phyloP scores from a whole-genome alignment of 208 protist species.

The Blastocrithidia nonstop region DNA sequence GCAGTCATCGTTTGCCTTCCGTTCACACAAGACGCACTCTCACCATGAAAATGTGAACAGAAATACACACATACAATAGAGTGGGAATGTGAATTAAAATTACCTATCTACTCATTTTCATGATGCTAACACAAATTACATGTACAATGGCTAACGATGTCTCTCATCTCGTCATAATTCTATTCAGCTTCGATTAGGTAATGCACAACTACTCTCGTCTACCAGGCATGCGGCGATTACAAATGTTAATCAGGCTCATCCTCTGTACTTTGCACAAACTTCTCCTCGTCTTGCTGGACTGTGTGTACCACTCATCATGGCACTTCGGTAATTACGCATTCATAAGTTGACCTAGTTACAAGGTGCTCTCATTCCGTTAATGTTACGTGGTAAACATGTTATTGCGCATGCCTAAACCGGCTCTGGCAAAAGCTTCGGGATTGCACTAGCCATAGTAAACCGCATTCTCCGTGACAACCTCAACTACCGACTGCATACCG shows the following conservation, averaged over 20 bases:
- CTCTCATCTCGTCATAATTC: conserved; percentile 31
- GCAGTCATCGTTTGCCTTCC: too few relatives aligned
- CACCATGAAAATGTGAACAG: too few relatives aligned
- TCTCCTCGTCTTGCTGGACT: conserved; percentile 51
- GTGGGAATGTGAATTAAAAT: too few relatives aligned
- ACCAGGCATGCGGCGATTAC: conserved; percentile 31
- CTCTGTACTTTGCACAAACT: conserved; percentile 71
- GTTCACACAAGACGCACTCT: too few relatives aligned
- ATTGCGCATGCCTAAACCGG: conserved; percentile 82
- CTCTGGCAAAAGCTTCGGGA: conserved; percentile 82
- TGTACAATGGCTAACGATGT: not conserved
- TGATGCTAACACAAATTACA: too few relatives aligned
- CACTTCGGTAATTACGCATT: conserved; percentile 57
- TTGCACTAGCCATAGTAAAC: conserved; percentile 72
- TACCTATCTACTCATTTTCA: too few relatives aligned
- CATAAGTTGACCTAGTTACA: conserved; percentile 66
- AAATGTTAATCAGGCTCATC: conserved; percentile 70
- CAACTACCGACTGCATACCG: conserved; percentile 80
- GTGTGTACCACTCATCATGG: conserved; percentile 45
- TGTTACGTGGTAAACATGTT: conserved; percentile 79
- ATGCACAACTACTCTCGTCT: conserved; percentile 61
- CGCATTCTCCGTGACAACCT: conserved; percentile 67
- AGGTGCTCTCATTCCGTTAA: conserved; percentile 67
- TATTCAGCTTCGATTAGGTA: conserved; percentile 56
- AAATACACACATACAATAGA: too few relatives aligned